Evolutionary conservation across 345 rosid genomes (phyloP).

Genomic region (Melaleuca quinquenervia): DNA sequence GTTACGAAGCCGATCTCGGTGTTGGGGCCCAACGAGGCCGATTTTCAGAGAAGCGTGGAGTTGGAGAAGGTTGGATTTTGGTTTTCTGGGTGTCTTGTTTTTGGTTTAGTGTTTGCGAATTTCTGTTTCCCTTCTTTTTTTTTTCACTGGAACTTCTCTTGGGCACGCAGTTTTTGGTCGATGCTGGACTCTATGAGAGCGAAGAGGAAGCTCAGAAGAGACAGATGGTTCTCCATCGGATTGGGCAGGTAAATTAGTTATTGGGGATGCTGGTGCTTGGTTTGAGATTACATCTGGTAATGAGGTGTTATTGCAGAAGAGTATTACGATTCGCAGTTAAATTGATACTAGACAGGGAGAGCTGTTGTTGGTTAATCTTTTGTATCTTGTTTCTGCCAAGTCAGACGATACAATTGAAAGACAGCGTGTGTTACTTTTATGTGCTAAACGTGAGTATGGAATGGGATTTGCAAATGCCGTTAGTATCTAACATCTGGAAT

Average conservation of each 20-base stretch:
- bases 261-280: neutral
- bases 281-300: neutral
- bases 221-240: constrained; percentile 53
- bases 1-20: constrained; percentile 77
- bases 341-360: neutral
- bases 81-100: neutral
- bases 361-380: neutral
- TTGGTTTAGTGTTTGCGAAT: neutral
- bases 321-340: neutral
- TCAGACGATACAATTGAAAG: neutral
- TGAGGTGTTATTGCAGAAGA: neutral
- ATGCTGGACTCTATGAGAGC: constrained; percentile 65
- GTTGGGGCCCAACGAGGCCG: constrained; percentile 65
- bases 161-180: constrained; percentile 43
- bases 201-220: constrained; percentile 66
- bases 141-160: neutral
- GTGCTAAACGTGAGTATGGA: neutral
- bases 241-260: constrained; percentile 40
- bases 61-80: constrained; percentile 6
- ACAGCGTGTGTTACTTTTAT: neutral
- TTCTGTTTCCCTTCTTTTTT: neutral
- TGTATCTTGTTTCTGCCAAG: neutral
- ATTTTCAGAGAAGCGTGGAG: constrained; percentile 49
- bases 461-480: neutral
- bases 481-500: neutral